A percentile compares a stretch with the other conserved stretches of the same genome.
phyloP scores from a whole-genome alignment of 768 basidiomycete genomes.

The Auriscalpium orientale region DNA sequence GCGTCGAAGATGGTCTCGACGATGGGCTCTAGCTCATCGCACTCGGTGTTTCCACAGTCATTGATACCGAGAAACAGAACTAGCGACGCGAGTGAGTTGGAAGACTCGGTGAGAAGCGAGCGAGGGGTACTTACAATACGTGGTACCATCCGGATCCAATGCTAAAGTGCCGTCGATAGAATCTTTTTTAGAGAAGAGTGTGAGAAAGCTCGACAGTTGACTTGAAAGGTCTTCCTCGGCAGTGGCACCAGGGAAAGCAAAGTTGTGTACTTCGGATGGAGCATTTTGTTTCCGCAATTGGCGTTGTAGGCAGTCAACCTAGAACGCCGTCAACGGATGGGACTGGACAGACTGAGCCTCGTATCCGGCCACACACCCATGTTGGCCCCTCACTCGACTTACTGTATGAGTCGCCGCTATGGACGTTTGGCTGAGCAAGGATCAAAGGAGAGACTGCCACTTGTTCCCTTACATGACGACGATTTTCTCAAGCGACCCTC shows the following conservation, averaged over 20 bases:
- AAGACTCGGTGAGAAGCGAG: not conserved
- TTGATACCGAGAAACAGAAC: constrained; percentile 33
- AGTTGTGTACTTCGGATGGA: constrained; percentile 8
- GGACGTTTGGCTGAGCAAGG: not conserved
- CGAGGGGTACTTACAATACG: not conserved
- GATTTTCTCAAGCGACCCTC: not conserved
- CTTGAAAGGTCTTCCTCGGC: constrained; percentile 17
- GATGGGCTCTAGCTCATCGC: constrained; percentile 22
- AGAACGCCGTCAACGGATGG: not conserved
- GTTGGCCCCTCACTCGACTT: not conserved
- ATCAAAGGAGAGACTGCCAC: not conserved
- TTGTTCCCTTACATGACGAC: not conserved
- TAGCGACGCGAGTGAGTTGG: constrained; percentile 2
- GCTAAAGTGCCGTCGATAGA: not conserved
- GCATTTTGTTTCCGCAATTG: not conserved
- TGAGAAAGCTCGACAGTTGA: constrained; percentile 15
- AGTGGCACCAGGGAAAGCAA: constrained; percentile 17
- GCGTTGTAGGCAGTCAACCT: not conserved
- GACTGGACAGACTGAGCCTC: too few species aligned
- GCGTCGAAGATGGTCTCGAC: constrained; percentile 22
- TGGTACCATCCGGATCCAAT: constrained; percentile 3
- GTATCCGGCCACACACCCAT: not conserved
- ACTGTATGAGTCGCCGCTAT: not conserved
- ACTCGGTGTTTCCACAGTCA: constrained; percentile 27
- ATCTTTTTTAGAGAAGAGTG: not conserved